A percentile compares a stretch with the other conserved stretches of the same genome.
Evolutionary conservation across 768 basidiomycete genomes (phyloP).

Genomic region (Trametes coccinea): DNA sequence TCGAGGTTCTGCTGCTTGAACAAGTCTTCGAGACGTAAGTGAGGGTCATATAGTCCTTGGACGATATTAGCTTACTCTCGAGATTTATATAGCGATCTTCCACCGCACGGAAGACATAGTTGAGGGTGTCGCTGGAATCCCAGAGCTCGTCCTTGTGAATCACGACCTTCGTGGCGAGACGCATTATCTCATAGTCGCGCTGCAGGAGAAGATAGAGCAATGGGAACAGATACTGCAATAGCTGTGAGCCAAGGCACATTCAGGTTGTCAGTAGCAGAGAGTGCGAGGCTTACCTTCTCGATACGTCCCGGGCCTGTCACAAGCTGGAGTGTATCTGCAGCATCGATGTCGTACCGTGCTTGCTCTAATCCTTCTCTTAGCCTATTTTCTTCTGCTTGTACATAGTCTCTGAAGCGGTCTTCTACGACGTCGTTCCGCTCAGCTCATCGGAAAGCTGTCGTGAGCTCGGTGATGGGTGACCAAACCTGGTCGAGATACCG

Average conservation of each 20-base stretch:
- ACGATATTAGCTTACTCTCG: constrained; percentile 22
- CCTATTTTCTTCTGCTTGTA: constrained; percentile 28
- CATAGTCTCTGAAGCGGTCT: constrained; percentile 29
- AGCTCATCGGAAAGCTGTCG: constrained; percentile 15
- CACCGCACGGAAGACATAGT: constrained; percentile 24
- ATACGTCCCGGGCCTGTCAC: constrained; percentile 37
- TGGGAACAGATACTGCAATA: constrained; percentile 35
- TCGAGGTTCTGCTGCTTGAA: constrained; percentile 33
- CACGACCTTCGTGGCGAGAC: constrained; percentile 28
- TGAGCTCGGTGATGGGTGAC: constrained; percentile 13
- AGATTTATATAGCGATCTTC: constrained; percentile 28
- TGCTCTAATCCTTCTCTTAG: constrained; percentile 31
- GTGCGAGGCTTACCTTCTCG: constrained; percentile 31
- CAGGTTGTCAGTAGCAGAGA: neutral
- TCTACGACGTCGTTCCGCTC: constrained; percentile 27
- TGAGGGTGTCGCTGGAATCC: constrained; percentile 28
- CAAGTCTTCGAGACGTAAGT: constrained; percentile 21
- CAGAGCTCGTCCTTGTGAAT: constrained; percentile 33
- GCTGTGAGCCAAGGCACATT: neutral
- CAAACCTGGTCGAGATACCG: constrained; percentile 27
- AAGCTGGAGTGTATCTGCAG: constrained; percentile 31
- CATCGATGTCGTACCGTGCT: constrained; percentile 36
- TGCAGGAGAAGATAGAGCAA: constrained; percentile 37
- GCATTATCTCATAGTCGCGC: constrained; percentile 37
- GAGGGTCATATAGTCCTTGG: too few relatives aligned